Conservation (phyloP, 495 filamentous ascomycete species). For the Daldinia caldariorum region DNA sequence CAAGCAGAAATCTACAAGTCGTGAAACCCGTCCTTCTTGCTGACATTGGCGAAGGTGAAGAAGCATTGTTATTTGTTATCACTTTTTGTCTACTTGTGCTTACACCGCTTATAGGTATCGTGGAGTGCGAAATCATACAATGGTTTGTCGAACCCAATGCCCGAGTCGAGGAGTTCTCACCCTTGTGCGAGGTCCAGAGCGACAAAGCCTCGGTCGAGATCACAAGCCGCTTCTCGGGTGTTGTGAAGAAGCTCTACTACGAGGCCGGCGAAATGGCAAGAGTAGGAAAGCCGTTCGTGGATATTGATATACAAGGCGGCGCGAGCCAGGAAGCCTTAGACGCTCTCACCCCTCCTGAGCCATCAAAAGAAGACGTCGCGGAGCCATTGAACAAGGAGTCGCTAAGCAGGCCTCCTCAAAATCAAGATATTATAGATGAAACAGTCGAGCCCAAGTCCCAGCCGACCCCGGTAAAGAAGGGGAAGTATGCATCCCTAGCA, state of each 20-base stretch:
- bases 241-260: slow-evolving; percentile 96
- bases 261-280: slow-evolving; percentile 95
- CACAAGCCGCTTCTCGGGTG: slow-evolving; percentile 90
- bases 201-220: slow-evolving; percentile 99
- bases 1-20: slow-evolving; percentile 63
- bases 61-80: background rate
- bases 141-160: slow-evolving; percentile 99
- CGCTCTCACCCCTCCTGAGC: slow-evolving; percentile 51
- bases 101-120: slow-evolving; percentile 72
- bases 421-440: slow-evolving; percentile 20
- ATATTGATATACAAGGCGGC: slow-evolving; percentile 74
- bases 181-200: slow-evolving; percentile 95
- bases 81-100: background rate
- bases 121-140: slow-evolving; percentile 98
- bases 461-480: slow-evolving; percentile 39
- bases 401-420: slow-evolving; percentile 30
- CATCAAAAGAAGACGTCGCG: slow-evolving; percentile 33
- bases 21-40: slow-evolving; percentile 91
- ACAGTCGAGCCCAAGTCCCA: slow-evolving; percentile 21
- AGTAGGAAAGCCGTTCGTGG: slow-evolving; percentile 85
- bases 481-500: slow-evolving; percentile 75
- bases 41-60: slow-evolving; percentile 93
- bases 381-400: slow-evolving; percentile 41
- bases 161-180: slow-evolving; percentile 96
- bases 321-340: slow-evolving; percentile 59